These are phyloP conservation scores for Boechera retrofracta DNA, from an alignment of 345 rosid genomes.

Conservation along the genomic window DNA sequence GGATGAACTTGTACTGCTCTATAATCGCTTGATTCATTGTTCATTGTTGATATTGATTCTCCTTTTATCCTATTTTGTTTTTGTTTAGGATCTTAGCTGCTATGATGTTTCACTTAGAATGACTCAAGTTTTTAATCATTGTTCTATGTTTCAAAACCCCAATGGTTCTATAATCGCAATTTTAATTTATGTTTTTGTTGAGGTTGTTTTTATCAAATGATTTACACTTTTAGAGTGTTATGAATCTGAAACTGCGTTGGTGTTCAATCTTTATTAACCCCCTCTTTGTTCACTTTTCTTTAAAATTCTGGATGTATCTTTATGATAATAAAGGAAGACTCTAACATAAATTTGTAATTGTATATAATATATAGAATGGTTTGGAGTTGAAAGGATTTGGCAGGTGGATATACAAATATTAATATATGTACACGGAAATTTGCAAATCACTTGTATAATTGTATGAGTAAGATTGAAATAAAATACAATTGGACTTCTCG, in stretches of 20 bases:
- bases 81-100: slow-evolving; percentile 22
- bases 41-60: neutral
- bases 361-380: slow-evolving; percentile 16
- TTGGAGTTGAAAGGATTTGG: slow-evolving; percentile 8
- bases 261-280: neutral
- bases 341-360: neutral
- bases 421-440: slow-evolving; percentile 23
- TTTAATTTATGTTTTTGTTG: neutral
- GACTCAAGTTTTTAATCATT: slow-evolving; percentile 44
- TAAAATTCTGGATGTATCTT: neutral
- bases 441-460: slow-evolving; percentile 28
- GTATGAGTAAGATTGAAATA: slow-evolving; percentile 17
- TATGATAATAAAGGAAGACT: neutral
- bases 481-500: slow-evolving; percentile 35
- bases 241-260: slow-evolving; percentile 6
- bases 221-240: neutral
- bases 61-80: neutral
- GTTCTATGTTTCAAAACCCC: slow-evolving; percentile 9
- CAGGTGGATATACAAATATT: slow-evolving; percentile 11
- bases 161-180: slow-evolving; percentile 3
- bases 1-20: no score
- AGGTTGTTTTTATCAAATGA: neutral
- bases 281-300: neutral
- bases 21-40: no score
- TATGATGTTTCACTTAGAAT: slow-evolving; percentile 31